Conservation (phyloP, 352 stramenopile genomes). For the Pythium sp. region DNA sequence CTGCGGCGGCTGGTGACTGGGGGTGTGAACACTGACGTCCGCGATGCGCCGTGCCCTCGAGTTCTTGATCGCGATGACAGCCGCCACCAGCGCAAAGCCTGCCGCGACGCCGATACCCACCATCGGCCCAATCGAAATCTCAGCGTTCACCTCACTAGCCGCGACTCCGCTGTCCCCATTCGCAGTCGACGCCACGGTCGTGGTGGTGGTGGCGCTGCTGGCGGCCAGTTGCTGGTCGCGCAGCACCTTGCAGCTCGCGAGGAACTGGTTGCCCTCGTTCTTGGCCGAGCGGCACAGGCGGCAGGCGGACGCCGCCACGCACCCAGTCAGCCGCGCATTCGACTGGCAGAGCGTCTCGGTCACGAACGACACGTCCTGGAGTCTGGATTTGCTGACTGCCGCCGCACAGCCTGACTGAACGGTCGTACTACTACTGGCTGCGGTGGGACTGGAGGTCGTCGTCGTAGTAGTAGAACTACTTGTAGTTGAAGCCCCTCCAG, state of each 20-base stretch:
- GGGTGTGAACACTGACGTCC: background rate
- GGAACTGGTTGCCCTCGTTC: slow-evolving; percentile 53
- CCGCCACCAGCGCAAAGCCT: slow-evolving; percentile 10
- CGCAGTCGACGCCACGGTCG: background rate
- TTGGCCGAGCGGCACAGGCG: slow-evolving; percentile 56
- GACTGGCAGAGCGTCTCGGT: slow-evolving; percentile 37
- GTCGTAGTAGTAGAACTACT: background rate
- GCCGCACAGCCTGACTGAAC: slow-evolving; percentile 24
- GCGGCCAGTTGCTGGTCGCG: slow-evolving; percentile 9
- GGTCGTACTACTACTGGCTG: background rate
- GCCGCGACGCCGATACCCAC: background rate
- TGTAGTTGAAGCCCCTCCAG: background rate
- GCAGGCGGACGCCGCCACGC: slow-evolving; percentile 40
- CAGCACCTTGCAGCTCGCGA: slow-evolving; percentile 56
- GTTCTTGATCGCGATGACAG: slow-evolving; percentile 20
- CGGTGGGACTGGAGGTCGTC: slow-evolving; percentile 16
- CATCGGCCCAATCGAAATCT: background rate
- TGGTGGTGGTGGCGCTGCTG: background rate
- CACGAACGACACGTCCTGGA: slow-evolving; percentile 44
- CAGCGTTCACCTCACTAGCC: background rate
- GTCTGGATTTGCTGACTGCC: slow-evolving; percentile 26
- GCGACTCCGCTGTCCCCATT: background rate
- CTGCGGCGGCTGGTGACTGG: background rate
- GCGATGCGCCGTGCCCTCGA: background rate
- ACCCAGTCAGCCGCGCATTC: slow-evolving; percentile 33